Evolutionary conservation across 768 basidiomycete species (phyloP).

Genomic region (Mycena amicta): DNA sequence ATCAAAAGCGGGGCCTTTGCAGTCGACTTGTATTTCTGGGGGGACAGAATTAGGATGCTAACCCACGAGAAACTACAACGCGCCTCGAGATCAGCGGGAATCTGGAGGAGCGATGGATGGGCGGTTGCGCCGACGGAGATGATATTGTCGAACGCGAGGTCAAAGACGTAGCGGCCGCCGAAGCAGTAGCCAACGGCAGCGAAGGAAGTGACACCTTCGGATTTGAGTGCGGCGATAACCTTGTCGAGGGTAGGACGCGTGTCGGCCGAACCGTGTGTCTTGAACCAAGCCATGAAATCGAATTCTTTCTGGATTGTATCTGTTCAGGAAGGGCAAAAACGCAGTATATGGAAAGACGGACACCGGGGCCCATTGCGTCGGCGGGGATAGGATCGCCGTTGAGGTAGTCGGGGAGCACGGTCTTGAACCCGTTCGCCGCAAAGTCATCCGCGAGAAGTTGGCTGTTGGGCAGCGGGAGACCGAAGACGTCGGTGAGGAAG

Average conservation of each 20-base stretch:
- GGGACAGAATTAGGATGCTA: background rate
- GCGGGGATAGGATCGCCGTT: constrained; percentile 43
- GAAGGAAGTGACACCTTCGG: constrained; percentile 31
- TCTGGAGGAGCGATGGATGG: constrained; percentile 36
- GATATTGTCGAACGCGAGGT: constrained; percentile 29
- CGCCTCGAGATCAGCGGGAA: constrained; percentile 34
- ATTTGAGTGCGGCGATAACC: constrained; percentile 24
- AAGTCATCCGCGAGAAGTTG: constrained; percentile 22
- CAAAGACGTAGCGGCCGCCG: constrained; percentile 30
- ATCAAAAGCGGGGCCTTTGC: constrained; percentile 19
- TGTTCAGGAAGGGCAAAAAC: background rate
- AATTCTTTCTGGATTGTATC: constrained; percentile 2
- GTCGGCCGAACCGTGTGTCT: background rate
- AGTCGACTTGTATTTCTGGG: constrained; percentile 16
- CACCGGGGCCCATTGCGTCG: constrained; percentile 37
- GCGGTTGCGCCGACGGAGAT: constrained; percentile 26
- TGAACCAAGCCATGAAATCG: constrained; percentile 9
- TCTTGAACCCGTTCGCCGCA: constrained; percentile 29
- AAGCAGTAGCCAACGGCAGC: constrained; percentile 36
- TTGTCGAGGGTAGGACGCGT: constrained; percentile 31
- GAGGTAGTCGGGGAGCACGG: constrained; percentile 44
- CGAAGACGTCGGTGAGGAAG: constrained; percentile 47
- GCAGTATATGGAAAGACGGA: constrained; percentile 15
- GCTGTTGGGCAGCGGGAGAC: constrained; percentile 37
- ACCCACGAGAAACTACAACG: background rate